phyloP scores from a whole-genome alignment of 495 filamentous ascomycete genomes.

The Lasiosphaeriaceae sp. region DNA sequence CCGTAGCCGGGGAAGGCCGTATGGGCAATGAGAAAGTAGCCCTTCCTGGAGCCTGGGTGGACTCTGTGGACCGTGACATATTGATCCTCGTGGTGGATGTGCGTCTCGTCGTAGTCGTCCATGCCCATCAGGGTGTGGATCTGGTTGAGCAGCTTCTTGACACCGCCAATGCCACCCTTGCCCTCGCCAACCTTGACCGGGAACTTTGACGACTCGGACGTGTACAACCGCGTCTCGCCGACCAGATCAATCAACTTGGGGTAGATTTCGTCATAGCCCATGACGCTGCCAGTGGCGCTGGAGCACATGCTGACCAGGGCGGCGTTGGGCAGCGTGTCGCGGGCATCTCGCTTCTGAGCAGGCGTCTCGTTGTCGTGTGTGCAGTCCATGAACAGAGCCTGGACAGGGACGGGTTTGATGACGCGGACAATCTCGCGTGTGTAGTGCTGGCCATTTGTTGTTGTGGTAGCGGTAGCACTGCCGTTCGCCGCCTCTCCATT shows the following conservation, averaged over 20 bases:
- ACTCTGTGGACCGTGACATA: constrained; percentile 96
- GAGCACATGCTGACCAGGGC: constrained; percentile 94
- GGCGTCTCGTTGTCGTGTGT: constrained; percentile 98
- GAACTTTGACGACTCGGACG: constrained; percentile 61
- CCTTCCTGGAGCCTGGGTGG: constrained; percentile 83
- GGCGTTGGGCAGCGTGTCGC: constrained; percentile 93
- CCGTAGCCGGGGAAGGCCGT: constrained; percentile 90
- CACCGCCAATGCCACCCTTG: constrained; percentile 76
- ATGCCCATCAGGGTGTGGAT: constrained; percentile 92
- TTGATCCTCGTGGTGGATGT: constrained; percentile 92
- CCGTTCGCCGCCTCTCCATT: constrained; percentile 13
- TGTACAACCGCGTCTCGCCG: constrained; percentile 76
- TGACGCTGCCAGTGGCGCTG: constrained; percentile 88
- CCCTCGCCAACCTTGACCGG: constrained; percentile 58
- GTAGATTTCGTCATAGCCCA: constrained; percentile 99
- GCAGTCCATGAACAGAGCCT: constrained; percentile 98
- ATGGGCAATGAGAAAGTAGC: constrained; percentile 91
- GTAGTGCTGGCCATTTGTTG: constrained; percentile 6
- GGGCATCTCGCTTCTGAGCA: constrained; percentile 89
- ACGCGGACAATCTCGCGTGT: constrained; percentile 59
- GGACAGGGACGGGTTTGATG: constrained; percentile 77
- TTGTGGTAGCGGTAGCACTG: no score
- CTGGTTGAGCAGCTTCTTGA: constrained; percentile 87
- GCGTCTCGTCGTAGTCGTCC: constrained; percentile 89
- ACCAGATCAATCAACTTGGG: constrained; percentile 89